phyloP scores from a whole-genome alignment of 495 filamentous ascomycete species.

The Aspergillus haitiensis region DNA sequence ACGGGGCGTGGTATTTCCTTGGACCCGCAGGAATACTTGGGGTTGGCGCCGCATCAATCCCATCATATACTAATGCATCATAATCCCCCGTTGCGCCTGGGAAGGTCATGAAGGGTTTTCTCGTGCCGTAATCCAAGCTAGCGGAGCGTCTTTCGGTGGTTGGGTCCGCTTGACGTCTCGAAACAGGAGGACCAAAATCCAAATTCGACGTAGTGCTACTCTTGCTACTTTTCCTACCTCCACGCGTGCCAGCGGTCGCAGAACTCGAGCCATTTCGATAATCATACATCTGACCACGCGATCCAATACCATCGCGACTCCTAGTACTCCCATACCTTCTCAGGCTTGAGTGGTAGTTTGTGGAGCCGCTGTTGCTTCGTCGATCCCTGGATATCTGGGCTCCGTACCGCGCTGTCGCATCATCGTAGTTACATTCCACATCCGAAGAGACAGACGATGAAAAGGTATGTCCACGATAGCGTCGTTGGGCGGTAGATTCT shows the following conservation, averaged over 20 bases:
- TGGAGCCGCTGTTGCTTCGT: constrained; percentile 79
- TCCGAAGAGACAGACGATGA: constrained; percentile 75
- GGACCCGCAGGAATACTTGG: constrained; percentile 85
- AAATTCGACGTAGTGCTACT: constrained; percentile 69
- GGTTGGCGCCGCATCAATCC: constrained; percentile 82
- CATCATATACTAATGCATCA: constrained; percentile 45
- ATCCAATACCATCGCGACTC: constrained; percentile 43
- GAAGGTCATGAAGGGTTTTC: constrained; percentile 36
- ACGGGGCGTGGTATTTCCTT: constrained; percentile 38
- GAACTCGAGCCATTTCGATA: constrained; percentile 17
- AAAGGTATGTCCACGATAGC: constrained; percentile 60
- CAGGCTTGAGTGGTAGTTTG: constrained; percentile 60
- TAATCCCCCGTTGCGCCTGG: constrained; percentile 25
- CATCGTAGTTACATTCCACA: constrained; percentile 67
- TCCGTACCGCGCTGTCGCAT: constrained; percentile 60
- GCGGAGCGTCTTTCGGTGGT: constrained; percentile 64
- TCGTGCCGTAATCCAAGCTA: constrained; percentile 70
- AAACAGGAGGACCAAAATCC: constrained; percentile 55
- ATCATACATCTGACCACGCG: constrained; percentile 32
- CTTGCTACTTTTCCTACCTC: constrained; percentile 66
- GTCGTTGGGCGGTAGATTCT: constrained; percentile 34
- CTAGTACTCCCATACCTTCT: constrained; percentile 64
- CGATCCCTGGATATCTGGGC: constrained; percentile 57
- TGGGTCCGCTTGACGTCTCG: constrained; percentile 55
- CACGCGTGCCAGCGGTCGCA: constrained; percentile 17